Percentiles rank a stretch among this genome's conserved stretches.
These are phyloP conservation scores for Tricholoma flavovirens DNA, from an alignment of 768 basidiomycete species.

Conservation along the genomic window DNA sequence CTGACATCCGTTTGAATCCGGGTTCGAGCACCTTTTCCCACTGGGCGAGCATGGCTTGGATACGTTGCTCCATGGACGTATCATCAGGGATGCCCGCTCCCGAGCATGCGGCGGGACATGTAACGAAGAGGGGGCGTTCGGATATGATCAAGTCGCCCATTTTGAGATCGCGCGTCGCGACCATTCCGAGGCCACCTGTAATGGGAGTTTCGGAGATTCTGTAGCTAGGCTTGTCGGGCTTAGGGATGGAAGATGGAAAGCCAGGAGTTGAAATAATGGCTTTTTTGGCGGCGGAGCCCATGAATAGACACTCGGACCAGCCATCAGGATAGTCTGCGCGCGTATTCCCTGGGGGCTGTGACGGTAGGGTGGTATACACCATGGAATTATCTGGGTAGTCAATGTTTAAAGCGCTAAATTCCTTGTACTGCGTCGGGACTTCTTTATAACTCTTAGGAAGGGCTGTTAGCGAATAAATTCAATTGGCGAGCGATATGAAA, in stretches of 20 bases:
- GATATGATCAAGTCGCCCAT: constrained; percentile 4
- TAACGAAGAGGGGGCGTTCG: constrained; percentile 31
- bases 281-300: background rate
- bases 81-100: background rate
- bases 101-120: constrained; percentile 4
- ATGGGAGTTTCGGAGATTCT: background rate
- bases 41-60: constrained; percentile 6
- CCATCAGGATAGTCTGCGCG: background rate
- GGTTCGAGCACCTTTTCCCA: constrained; percentile 12
- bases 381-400: background rate
- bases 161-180: constrained; percentile 1
- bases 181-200: background rate
- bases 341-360: background rate
- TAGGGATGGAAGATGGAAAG: constrained; percentile 8
- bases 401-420: background rate
- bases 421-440: background rate
- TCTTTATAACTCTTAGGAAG: background rate
- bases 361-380: constrained; percentile 4
- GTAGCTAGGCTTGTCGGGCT: background rate
- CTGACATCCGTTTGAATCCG: constrained; percentile 17
- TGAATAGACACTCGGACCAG: constrained; percentile 7
- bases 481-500: background rate
- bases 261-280: constrained; percentile 2
- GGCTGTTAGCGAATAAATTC: background rate
- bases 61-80: background rate